Percentiles rank a stretch among this genome's conserved stretches.
These are phyloP conservation scores for Leishmania martiniquensis DNA, from an alignment of 208 protist genomes.

Conservation along the genomic window DNA sequence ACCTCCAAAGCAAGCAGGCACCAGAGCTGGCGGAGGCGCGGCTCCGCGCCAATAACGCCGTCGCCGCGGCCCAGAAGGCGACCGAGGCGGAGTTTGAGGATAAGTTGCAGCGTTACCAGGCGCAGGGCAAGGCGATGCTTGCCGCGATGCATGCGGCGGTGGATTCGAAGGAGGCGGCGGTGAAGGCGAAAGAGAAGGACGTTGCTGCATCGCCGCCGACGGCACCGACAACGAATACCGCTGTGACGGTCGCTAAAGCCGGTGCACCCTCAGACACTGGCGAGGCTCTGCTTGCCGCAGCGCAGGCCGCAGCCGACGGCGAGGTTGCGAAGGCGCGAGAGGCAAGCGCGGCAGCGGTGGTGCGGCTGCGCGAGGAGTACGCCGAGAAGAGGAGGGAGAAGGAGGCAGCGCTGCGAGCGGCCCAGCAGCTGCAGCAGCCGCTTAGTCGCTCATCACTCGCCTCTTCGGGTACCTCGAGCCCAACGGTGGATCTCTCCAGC, in stretches of 20 bases:
- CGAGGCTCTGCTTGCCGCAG: slow-evolving; percentile 15
- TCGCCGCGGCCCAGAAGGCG: slow-evolving; percentile 17
- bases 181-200: slow-evolving; percentile 16
- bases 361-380: slow-evolving; percentile 19
- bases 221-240: not conserved
- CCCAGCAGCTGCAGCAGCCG: not conserved
- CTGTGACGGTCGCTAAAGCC: slow-evolving; percentile 1
- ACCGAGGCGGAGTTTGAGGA: slow-evolving; percentile 8
- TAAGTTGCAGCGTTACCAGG: slow-evolving; percentile 15
- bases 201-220: slow-evolving; percentile 1
- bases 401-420: slow-evolving; percentile 11
- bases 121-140: slow-evolving; percentile 24
- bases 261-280: slow-evolving; percentile 12
- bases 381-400: slow-evolving; percentile 15
- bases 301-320: slow-evolving; percentile 24
- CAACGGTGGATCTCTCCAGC: slow-evolving; percentile 6
- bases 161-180: slow-evolving; percentile 19
- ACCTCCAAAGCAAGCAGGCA: slow-evolving; percentile 20
- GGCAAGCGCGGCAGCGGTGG: slow-evolving; percentile 8
- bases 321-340: slow-evolving; percentile 19
- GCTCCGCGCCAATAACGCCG: slow-evolving; percentile 3
- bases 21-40: slow-evolving; percentile 26
- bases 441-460: not conserved
- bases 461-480: slow-evolving; percentile 2
- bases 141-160: slow-evolving; percentile 20